These are phyloP conservation scores for Acer saccharum DNA, from an alignment of 345 rosid genomes.

Conservation along the genomic window DNA sequence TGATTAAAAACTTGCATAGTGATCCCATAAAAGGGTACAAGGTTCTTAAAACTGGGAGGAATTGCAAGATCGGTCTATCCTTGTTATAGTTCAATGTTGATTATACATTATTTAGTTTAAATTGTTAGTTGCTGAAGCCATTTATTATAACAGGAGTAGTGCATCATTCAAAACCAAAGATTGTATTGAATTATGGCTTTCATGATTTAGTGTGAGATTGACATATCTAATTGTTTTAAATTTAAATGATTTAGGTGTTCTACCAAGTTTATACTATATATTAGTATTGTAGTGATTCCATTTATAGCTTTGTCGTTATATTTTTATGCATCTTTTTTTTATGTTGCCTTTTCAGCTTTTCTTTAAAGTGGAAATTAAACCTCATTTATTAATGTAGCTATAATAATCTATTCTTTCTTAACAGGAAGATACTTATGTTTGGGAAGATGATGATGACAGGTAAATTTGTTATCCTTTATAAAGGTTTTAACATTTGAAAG, in stretches of 20 bases:
- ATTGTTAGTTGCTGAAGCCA: not conserved
- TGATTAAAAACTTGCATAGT: not conserved
- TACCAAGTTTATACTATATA: not conserved
- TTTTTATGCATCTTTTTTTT: not conserved
- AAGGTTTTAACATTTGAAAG: not conserved
- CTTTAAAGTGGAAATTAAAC: not conserved
- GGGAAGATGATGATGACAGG: slow-evolving; percentile 98
- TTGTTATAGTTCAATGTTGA: not conserved
- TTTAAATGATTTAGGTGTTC: slow-evolving; percentile 6
- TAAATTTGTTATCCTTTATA: slow-evolving; percentile 25
- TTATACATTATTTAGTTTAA: not conserved
- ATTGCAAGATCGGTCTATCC: not conserved
- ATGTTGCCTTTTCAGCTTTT: not conserved
- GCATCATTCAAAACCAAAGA: not conserved
- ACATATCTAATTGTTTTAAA: not conserved
- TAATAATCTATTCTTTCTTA: slow-evolving; percentile 16
- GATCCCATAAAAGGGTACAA: not conserved
- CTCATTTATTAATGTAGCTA: slow-evolving; percentile 12
- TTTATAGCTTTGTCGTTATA: not conserved
- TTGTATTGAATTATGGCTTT: not conserved
- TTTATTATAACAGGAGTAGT: not conserved
- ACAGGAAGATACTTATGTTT: slow-evolving; percentile 92
- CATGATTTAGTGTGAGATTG: not conserved
- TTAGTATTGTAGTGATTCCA: not conserved
- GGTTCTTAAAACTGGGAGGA: not conserved